These are phyloP conservation scores for Byssochlamys sp. DNA, from an alignment of 2,329 filamentous ascomycete genomes.

Conservation along the genomic window DNA sequence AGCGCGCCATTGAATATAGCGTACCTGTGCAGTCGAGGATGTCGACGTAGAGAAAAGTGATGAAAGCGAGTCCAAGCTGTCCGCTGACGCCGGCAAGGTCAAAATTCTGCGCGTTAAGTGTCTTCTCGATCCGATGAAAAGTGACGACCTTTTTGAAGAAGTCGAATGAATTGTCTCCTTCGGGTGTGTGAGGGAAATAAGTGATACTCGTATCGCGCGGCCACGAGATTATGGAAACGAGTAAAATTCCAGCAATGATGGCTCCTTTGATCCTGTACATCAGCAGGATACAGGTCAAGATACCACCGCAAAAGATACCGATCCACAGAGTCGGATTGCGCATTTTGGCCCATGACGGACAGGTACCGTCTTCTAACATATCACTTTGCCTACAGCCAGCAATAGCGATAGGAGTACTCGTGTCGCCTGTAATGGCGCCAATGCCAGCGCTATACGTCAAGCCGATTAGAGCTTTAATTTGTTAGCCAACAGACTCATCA, in stretches of 20 bases:
- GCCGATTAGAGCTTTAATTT: constrained; percentile 43
- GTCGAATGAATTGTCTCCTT: constrained; percentile 63
- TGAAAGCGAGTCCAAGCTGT: constrained; percentile 72
- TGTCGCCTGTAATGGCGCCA: constrained; percentile 62
- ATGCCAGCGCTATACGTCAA: constrained; percentile 73
- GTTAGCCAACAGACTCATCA: not conserved
- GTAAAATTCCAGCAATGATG: constrained; percentile 70
- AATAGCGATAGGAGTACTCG: constrained; percentile 59
- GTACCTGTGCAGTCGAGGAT: constrained; percentile 81
- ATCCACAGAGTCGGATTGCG: constrained; percentile 76
- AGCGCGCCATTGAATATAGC: constrained; percentile 80
- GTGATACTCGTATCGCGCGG: constrained; percentile 66
- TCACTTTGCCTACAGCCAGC: constrained; percentile 58
- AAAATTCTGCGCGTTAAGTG: constrained; percentile 65
- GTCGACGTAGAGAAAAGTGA: constrained; percentile 85
- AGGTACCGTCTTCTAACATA: constrained; percentile 43
- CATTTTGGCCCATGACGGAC: constrained; percentile 62
- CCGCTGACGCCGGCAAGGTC: constrained; percentile 57
- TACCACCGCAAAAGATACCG: constrained; percentile 75
- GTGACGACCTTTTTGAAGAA: constrained; percentile 84
- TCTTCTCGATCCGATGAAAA: constrained; percentile 66
- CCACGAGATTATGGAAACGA: constrained; percentile 85
- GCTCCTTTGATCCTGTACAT: constrained; percentile 80
- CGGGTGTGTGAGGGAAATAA: constrained; percentile 64
- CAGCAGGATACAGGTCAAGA: constrained; percentile 71